Evolutionary conservation across 257 asterid species (phyloP), one percentile per base, ranked within the genome.

Genomic region (Lithospermum erythrorhizon): DNA sequence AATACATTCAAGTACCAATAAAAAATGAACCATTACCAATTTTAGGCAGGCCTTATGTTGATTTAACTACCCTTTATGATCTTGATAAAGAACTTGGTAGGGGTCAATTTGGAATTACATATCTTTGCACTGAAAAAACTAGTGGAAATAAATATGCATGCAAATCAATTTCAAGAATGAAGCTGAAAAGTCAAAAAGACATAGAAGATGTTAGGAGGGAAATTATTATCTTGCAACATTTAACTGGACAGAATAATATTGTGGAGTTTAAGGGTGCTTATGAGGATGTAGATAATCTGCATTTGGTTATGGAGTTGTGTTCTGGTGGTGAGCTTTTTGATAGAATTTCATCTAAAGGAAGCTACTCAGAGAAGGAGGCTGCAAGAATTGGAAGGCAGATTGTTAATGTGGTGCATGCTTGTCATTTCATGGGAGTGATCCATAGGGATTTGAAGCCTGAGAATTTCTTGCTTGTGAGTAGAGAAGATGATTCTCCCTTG

Each of bases 371-470:
- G 27, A 76, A 73, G 65, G 82, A 73, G 53, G 82, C 82, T 25
- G 78, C 82, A 20, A 70, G 72, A 59, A 70, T 73, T 63, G 82
- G 74, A 20, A 73, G 79, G 52, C 78, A 76, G 66, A 64, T 76
- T 55, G 82, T 76, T 23, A 76, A 73, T 64, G 82, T 76, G 59
- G 79, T 76, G 53, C 78, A 76, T 61, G 79, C 20, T 30, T 76
- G 76, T 52, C 82, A 76, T 70, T 76, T 76, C 53, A 76, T 76
- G 82, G 82, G 78, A 48, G 82, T 76, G 15, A 67, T 76, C 19
- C 82, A 76, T 56, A 67, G 82, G 64, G 82, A 76, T 57, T 78
- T 76, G 6, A 76, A 76, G 64, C 82, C 82, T 24, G 82, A 76
- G 72, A 76, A 76, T 52, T 76, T 76, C 74, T 70, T 76, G 78